Base-by-base conservation (phyloP, 192 early-diverging fungal genomes). In the Umbelopsis isabellina region DNA sequence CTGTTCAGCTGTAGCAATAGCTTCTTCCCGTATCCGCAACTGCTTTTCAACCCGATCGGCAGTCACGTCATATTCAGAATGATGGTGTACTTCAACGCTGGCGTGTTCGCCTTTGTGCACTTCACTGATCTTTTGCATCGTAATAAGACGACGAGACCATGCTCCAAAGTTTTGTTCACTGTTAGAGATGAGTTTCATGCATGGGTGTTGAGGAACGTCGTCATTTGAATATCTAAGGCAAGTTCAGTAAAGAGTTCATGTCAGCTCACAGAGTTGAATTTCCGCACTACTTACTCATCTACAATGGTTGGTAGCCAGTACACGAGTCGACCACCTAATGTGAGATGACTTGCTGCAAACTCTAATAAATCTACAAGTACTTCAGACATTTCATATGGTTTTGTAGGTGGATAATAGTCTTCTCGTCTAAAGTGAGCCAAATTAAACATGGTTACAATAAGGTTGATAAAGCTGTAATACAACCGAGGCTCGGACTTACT, bases 221-320 rank as follows among this genome's bases (percentile, higher is more conserved):
- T 84, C 75, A 35, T 87, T 88, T 6, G 82, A 77, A 69, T 95
- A 92, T 65, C 76, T 76, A 47, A 16, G 21, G 18, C n/a, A 25
- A 25, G 18, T n/a, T 50, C 27, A 33, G 35, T 37, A 75, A 22
- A 65, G 35, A 69, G 9, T 58, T 41, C 37, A 27, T 47, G 23
- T 46, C 8, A 45, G 12, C 22, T 46, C 21, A 21, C 53, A 6
- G 22, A 3, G 23, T 49, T 33, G 25, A 18, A 1, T 49, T 46
- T 18, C 44, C 23, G 10, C 15, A 18, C 48, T 41, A 65, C 75
- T 47, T 80, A 93, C 74, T 95, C 93, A 33, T 94, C 94, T 3
- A 90, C 89, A 4, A 98, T 83, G 0, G 95, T 98, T 1, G 97
- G 97, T 22, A 99, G 81, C 97, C 97, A 99, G 79, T 95, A 98